These are phyloP conservation scores for Thermothelomyces thermophilus DNA, from an alignment of 2,329 filamentous ascomycete species.

Conservation along the genomic window DNA sequence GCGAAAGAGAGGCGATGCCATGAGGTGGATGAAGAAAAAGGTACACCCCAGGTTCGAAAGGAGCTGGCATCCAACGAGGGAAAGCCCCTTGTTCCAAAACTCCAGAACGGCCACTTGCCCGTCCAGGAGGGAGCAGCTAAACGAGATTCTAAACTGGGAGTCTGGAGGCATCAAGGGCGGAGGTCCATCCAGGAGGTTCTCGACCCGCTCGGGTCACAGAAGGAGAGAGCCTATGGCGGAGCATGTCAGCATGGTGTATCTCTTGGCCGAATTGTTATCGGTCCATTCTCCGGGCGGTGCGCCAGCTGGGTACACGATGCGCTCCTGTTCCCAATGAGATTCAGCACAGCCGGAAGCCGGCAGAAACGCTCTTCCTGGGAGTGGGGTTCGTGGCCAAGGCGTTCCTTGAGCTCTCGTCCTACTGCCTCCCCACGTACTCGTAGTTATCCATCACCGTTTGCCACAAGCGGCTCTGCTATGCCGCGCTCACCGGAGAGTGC, in stretches of 20 bases:
- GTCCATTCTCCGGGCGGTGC: neutral
- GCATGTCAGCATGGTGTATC: conserved; percentile 6
- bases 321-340: neutral
- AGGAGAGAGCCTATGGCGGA: neutral
- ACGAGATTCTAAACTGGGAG: neutral
- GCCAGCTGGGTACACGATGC: neutral
- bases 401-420: too few species aligned
- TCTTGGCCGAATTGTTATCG: neutral
- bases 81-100: conserved; percentile 4
- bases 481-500: too few species aligned
- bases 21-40: conserved; percentile 20
- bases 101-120: conserved; percentile 2
- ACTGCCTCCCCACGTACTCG: neutral
- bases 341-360: neutral
- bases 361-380: neutral
- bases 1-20: conserved; percentile 19
- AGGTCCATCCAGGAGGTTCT: neutral
- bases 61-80: conserved; percentile 3
- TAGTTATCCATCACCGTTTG: neutral
- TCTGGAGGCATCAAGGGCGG: neutral
- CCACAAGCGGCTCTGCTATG: neutral
- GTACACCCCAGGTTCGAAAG: conserved; percentile 12
- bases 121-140: conserved; percentile 1
- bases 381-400: too few species aligned
- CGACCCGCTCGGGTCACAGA: conserved; percentile 8